Percentiles rank a stretch among this genome's conserved stretches.
These are phyloP conservation scores for Fusarium hainanense DNA, from an alignment of 2,329 filamentous ascomycete species.

Conservation along the genomic window DNA sequence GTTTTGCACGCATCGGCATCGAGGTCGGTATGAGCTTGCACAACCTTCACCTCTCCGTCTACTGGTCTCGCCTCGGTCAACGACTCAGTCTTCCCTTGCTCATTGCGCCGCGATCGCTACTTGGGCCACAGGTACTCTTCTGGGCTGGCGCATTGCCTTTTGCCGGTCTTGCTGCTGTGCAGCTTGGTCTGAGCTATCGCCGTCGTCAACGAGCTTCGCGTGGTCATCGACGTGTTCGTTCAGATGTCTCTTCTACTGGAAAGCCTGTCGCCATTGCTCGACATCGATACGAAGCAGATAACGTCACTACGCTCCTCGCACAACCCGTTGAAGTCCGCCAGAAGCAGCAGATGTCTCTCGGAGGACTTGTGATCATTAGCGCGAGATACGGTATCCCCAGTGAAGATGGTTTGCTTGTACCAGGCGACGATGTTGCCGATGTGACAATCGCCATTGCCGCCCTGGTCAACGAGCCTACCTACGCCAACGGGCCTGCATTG, in stretches of 20 bases:
- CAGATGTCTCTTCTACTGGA: conserved; percentile 14
- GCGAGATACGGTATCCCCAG: conserved; percentile 60
- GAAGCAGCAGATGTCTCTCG: conserved; percentile 48
- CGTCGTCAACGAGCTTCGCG: conserved; percentile 15
- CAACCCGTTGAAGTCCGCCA: conserved; percentile 55
- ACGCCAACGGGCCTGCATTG: conserved; percentile 45
- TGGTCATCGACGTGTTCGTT: conserved; percentile 12
- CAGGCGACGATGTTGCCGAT: conserved; percentile 60
- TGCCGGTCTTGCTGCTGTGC: conserved; percentile 52
- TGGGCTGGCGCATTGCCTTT: conserved; percentile 56
- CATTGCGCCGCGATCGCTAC: conserved; percentile 48
- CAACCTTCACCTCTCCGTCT: conserved; percentile 58
- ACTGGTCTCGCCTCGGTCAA: conserved; percentile 60
- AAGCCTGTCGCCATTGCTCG: conserved; percentile 47
- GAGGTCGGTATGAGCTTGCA: conserved; percentile 57
- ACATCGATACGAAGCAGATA: conserved; percentile 58
- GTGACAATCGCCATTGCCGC: conserved; percentile 61
- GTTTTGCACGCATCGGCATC: conserved; percentile 57
- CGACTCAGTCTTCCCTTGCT: conserved; percentile 58
- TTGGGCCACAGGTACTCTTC: conserved; percentile 50
- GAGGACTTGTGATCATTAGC: conserved; percentile 60
- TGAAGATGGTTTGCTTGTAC: conserved; percentile 44
- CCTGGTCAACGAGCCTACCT: conserved; percentile 52
- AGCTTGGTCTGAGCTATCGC: conserved; percentile 45
- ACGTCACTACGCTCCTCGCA: conserved; percentile 56